Evolutionary conservation across 2,329 filamentous ascomycete species (phyloP).

Genomic region (Cercospora beticola): DNA sequence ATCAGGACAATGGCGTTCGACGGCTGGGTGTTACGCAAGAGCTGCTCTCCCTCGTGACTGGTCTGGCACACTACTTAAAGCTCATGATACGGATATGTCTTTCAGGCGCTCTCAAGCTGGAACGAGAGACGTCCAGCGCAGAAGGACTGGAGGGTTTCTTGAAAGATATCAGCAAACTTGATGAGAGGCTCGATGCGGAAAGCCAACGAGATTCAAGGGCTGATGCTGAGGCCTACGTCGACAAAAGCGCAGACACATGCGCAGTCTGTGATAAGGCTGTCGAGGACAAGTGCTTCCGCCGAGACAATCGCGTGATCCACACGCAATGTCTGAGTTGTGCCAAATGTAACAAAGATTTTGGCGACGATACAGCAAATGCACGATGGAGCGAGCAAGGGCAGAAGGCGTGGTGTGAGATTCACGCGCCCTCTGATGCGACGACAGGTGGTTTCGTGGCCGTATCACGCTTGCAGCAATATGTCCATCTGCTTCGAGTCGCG

Average conservation of each 20-base stretch:
- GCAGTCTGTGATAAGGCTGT: conserved; percentile 78
- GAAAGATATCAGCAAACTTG: conserved; percentile 79
- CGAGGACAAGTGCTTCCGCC: conserved; percentile 85
- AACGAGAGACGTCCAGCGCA: conserved; percentile 73
- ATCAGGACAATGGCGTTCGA: conserved; percentile 83
- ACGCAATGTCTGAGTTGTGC: conserved; percentile 69
- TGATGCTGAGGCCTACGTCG: conserved; percentile 46
- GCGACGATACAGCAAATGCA: conserved; percentile 66
- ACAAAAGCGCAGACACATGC: conserved; percentile 69
- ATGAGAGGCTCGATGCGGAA: conserved; percentile 71
- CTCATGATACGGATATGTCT: conserved; percentile 95
- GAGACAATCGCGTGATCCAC: conserved; percentile 78
- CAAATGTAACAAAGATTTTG: conserved; percentile 73
- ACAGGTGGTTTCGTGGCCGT: conserved; percentile 67
- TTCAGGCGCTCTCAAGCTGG: conserved; percentile 86
- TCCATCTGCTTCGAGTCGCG: conserved; percentile 88
- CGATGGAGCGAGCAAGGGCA: conserved; percentile 67
- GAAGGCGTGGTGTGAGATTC: conserved; percentile 63
- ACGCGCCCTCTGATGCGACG: conserved; percentile 56
- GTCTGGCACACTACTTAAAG: conserved; percentile 94
- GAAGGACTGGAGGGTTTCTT: conserved; percentile 81
- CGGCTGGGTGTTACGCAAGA: conserved; percentile 97
- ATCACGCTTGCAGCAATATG: conserved; percentile 87
- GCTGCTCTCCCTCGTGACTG: conserved; percentile 93
- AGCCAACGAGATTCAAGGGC: conserved; percentile 49